phyloP scores from a whole-genome alignment of 176 grass and related monocot genomes.

The Stipa capillata region DNA sequence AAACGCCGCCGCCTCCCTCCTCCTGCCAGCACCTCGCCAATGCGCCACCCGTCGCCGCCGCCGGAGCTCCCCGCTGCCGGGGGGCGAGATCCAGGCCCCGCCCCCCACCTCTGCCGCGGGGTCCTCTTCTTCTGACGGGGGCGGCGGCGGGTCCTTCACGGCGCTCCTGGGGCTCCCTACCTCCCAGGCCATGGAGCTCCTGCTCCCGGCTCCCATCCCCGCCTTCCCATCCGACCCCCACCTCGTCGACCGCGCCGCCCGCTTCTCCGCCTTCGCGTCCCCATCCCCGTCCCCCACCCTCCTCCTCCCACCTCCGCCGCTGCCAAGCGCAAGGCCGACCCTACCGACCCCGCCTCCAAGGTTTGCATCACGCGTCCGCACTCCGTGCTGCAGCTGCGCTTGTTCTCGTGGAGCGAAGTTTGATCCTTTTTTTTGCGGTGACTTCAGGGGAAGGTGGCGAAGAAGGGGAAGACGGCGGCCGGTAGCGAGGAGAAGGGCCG shows the following conservation, averaged over 20 bases:
- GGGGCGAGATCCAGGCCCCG: slow-evolving; percentile 39
- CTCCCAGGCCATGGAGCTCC: slow-evolving; percentile 41
- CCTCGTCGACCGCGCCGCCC: slow-evolving; percentile 47
- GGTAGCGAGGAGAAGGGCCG: slow-evolving; percentile 14
- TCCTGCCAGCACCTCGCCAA: neutral
- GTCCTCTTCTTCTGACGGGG: neutral
- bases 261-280: slow-evolving; percentile 50
- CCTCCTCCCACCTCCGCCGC: neutral
- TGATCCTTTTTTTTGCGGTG: neutral
- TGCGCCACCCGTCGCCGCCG: slow-evolving; percentile 29
- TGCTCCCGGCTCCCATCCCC: slow-evolving; percentile 17
- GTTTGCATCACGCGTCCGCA: neutral
- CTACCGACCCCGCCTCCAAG: slow-evolving; percentile 19
- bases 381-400: neutral
- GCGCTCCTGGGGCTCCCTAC: slow-evolving; percentile 44
- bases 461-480: slow-evolving; percentile 50
- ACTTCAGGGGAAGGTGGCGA: slow-evolving; percentile 35
- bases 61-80: slow-evolving; percentile 23
- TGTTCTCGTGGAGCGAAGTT: neutral
- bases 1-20: neutral
- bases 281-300: slow-evolving; percentile 17
- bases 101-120: neutral
- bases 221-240: slow-evolving; percentile 57
- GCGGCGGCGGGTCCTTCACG: slow-evolving; percentile 48
- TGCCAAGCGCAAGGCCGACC: slow-evolving; percentile 39